Evolutionary conservation across 75 land plant genomes (phyloP).

Genomic region (Cryptomeria japonica): DNA sequence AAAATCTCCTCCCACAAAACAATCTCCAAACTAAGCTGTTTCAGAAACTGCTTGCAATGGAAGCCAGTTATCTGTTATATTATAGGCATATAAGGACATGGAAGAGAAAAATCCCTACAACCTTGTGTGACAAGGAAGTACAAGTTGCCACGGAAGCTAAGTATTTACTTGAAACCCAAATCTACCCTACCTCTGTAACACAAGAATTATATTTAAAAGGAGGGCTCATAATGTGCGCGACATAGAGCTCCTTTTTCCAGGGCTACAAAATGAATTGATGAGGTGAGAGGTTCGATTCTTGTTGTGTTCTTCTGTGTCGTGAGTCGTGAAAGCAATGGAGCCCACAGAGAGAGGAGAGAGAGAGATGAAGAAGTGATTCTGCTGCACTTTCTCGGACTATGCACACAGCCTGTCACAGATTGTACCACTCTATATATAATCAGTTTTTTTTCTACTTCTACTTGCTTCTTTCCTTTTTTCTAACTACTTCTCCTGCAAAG

Average conservation of each 20-base stretch:
- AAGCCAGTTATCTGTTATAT: neutral
- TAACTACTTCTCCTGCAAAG: neutral
- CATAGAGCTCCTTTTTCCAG: neutral
- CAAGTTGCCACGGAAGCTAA: neutral
- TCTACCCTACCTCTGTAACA: neutral
- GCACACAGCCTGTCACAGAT: neutral
- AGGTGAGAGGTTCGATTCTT: slow-evolving; percentile 10
- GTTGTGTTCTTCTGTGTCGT: neutral
- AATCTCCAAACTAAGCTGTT: neutral
- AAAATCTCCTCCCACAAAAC: neutral
- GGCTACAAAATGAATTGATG: neutral
- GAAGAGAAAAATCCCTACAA: neutral
- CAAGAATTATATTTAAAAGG: neutral
- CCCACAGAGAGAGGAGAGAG: neutral
- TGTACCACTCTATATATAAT: neutral
- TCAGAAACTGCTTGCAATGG: neutral
- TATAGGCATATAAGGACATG: neutral
- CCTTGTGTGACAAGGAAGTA: slow-evolving; percentile 5
- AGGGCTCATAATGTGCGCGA: neutral
- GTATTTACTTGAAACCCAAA: slow-evolving; percentile 9
- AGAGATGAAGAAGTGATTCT: neutral
- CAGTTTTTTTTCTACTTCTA: no score
- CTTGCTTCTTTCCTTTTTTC: neutral
- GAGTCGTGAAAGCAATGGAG: slow-evolving; percentile 16
- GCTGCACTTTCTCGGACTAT: slow-evolving; percentile 12